Evolutionary conservation across 2,329 filamentous ascomycete genomes (phyloP), one percentile per base, ranked within the genome.

Genomic region (Penicillium sp.): DNA sequence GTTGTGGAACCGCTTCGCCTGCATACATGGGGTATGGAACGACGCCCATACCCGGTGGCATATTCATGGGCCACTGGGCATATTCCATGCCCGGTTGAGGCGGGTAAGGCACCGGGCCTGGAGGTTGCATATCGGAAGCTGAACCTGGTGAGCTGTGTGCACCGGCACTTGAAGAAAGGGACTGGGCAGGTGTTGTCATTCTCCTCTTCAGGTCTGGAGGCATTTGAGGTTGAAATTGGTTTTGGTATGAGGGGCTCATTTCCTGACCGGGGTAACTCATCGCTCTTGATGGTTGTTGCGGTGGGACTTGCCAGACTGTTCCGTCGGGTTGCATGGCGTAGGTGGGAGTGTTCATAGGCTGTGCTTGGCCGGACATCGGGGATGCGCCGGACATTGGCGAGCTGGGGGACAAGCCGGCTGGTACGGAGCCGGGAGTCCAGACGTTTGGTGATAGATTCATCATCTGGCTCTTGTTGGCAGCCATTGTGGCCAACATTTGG

Each of bases 271-370:
- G 70, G 43, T 73, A 74, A 35, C 68, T 70, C 69, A 75, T 73
- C 1, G 73, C 65, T 27, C 72, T 66, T 27, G 67, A 52, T 13
- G 69, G 66, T 22, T 57, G 61, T 21, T 55, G 61, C 9, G 61
- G 57, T 3, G 69, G 65, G 9, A 73, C 65, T 49, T 67, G 70
- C 73, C 73, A 76, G 31, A 74, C 66, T 8, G 72, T 68, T 24
- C 72, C 71, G 52, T 74, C 73, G 1, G 71, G 66, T 55, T 73
- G 72, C 53, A 76, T 62, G n/a, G 70, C 53, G 49, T 72, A 76
- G 13, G 69, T 57, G 11, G 68, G 62, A 2, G 70, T 59, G 47
- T 61, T 65, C 54, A 75, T 66, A 3, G 70, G 62, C 33, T 72
- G 73, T 16, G 66, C 51, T 49, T 74, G 73, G 16, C 62, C 70